phyloP scores from a whole-genome alignment of 352 stramenopile species.

The Globisporangium nagaii region DNA sequence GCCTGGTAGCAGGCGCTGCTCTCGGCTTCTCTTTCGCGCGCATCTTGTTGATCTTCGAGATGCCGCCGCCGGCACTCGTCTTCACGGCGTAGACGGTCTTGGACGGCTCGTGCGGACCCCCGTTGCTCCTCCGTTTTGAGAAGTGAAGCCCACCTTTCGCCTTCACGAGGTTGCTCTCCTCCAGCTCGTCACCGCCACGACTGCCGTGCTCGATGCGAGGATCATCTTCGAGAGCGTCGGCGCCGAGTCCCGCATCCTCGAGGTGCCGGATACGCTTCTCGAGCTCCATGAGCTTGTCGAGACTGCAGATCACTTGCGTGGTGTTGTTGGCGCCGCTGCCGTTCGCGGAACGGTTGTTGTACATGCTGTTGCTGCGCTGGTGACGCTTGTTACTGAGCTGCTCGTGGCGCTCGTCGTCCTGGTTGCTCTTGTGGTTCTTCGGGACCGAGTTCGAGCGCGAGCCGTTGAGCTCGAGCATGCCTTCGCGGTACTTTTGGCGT shows the following conservation, averaged over 20 bases:
- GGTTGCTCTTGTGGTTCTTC: slow-evolving; percentile 29
- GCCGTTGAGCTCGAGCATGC: slow-evolving; percentile 45
- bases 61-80: slow-evolving; percentile 7
- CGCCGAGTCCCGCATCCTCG: slow-evolving; percentile 57
- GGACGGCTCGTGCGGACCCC: slow-evolving; percentile 32
- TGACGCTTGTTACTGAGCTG: slow-evolving; percentile 7
- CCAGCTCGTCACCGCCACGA: slow-evolving; percentile 16
- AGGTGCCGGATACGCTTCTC: slow-evolving; percentile 84
- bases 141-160: slow-evolving; percentile 37
- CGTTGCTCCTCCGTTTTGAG: slow-evolving; percentile 39
- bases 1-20: slow-evolving; percentile 6
- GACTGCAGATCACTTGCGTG: slow-evolving; percentile 57
- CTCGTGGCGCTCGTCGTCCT: slow-evolving; percentile 32
- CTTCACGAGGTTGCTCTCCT: slow-evolving; percentile 16
- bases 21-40: slow-evolving; percentile 24
- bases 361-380: slow-evolving; percentile 24
- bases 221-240: slow-evolving; percentile 34
- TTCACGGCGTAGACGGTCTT: slow-evolving; percentile 58
- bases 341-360: slow-evolving; percentile 19
- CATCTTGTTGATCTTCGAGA: slow-evolving; percentile 21
- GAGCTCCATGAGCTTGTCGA: slow-evolving; percentile 88
- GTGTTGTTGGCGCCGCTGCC: slow-evolving; percentile 10
- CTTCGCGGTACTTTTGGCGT: slow-evolving; percentile 57
- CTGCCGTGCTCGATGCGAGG: slow-evolving; percentile 7
- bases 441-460: slow-evolving; percentile 20